Evolutionary conservation across 192 early-diverging fungal species (phyloP).

Genomic region (Linnemannia exigua): DNA sequence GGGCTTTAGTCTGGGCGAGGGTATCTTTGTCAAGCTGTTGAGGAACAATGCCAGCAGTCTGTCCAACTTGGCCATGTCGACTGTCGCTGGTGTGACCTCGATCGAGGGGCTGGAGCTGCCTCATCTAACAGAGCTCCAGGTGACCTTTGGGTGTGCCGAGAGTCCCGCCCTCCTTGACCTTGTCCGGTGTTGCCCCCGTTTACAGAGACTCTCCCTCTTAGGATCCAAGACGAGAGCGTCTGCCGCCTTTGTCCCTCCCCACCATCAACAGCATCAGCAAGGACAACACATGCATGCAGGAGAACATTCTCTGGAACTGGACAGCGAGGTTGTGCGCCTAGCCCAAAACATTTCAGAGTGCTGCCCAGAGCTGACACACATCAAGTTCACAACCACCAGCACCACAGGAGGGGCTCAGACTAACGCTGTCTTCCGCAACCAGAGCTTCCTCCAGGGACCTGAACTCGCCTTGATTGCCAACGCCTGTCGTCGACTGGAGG

Average conservation of each 20-base stretch:
- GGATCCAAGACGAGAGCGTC: constrained; percentile 24
- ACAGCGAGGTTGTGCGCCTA: constrained; percentile 18
- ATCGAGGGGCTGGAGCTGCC: constrained; percentile 38
- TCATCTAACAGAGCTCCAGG: constrained; percentile 31
- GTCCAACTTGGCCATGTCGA: constrained; percentile 27
- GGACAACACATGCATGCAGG: constrained; percentile 3
- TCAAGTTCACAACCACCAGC: constrained; percentile 30
- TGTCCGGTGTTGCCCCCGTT: constrained; percentile 31
- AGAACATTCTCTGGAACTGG: constrained; percentile 4
- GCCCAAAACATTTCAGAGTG: constrained; percentile 34
- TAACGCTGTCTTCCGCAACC: constrained; percentile 5
- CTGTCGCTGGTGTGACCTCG: constrained; percentile 41
- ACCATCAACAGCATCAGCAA: constrained; percentile 17
- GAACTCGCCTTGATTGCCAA: constrained; percentile 24
- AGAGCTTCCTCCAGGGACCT: constrained; percentile 21
- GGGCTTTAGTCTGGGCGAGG: constrained; percentile 43
- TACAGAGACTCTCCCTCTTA: constrained; percentile 27
- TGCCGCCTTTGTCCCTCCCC: not conserved
- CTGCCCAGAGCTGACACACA: constrained; percentile 26
- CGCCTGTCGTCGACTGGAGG: constrained; percentile 18
- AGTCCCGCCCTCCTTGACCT: constrained; percentile 37
- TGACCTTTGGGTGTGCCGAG: constrained; percentile 30
- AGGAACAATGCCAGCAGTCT: constrained; percentile 33
- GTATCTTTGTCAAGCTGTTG: constrained; percentile 46
- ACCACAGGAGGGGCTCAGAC: not conserved